These are phyloP conservation scores for Gilbertella persicaria DNA, from an alignment of 371 early-diverging fungal species.

Conservation along the genomic window DNA sequence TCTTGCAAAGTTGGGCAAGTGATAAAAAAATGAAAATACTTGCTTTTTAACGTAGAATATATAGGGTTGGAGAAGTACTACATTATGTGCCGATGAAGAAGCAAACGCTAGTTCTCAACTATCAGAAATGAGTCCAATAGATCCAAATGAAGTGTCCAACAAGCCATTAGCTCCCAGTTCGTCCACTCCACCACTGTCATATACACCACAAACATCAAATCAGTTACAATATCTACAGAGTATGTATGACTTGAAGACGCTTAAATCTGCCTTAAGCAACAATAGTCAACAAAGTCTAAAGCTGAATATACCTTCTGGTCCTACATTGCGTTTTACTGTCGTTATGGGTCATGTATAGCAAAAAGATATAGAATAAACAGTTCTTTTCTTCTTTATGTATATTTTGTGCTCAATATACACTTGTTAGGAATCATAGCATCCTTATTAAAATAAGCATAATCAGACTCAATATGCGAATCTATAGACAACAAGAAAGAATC, in stretches of 20 bases:
- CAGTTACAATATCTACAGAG: conserved; percentile 10
- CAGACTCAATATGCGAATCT: conserved; percentile 53
- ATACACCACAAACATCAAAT: conserved; percentile 9
- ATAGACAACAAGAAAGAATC: conserved; percentile 68
- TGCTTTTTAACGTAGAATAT: neutral
- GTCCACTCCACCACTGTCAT: conserved; percentile 4
- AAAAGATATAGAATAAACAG: neutral
- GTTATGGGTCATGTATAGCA: conserved; percentile 52
- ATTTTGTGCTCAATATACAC: conserved; percentile 18
- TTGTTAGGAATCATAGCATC: conserved; percentile 39
- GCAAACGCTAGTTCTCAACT: neutral
- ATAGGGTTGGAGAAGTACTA: conserved; percentile 60
- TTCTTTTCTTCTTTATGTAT: neutral
- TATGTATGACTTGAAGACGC: conserved; percentile 7
- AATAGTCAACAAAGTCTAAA: neutral
- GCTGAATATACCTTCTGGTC: conserved; percentile 1
- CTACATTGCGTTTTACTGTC: conserved; percentile 43
- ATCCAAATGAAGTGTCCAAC: conserved; percentile 2
- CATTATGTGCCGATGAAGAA: conserved; percentile 50
- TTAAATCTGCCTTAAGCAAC: conserved; percentile 5
- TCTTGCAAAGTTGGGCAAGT: conserved; percentile 60
- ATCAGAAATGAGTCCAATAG: neutral
- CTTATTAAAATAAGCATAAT: conserved; percentile 46
- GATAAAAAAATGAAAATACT: too few relatives aligned
- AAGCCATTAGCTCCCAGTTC: neutral